Evolutionary conservation across 345 rosid genomes (phyloP), one percentile per base, ranked within the genome.

Genomic region (Acer saccharum): DNA sequence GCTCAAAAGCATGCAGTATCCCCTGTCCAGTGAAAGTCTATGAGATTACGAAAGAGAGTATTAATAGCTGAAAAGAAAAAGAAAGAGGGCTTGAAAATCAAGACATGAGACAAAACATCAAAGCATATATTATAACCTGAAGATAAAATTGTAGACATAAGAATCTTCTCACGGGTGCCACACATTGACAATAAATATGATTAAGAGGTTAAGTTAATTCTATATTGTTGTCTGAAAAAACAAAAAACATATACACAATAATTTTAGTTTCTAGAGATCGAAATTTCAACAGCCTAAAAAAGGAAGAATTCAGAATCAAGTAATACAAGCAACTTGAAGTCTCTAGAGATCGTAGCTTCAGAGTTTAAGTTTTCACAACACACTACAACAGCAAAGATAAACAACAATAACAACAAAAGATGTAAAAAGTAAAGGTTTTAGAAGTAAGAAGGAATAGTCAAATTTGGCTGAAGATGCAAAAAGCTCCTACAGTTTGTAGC

Each of bases 1-100:
- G 75, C 88, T 89, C 94, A 81, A 80, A 91, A 52, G 89, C 89
- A 70, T 88, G 91, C 69, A 93, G 81, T 18, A 84, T 72, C 81
- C 77, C 81, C 76, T 71, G 84, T 71, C 52, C 83, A 63, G 65
- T 66, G 67, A 46, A 41, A 60, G 73, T 77, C 97, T 92, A 79
- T 65, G 73, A 74, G 78, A 85, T 76, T 46, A 32, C 79, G 68
- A 64, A 48, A 14, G 10, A 73, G 39, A 60, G 35, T 27, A 77
- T 65, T 54, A 80, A 77, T 57, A 44, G 81, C 18, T 13, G 11
- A 58, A 55, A 44, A 54, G 43, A 17, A 20, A 57, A 70, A 78
- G 50, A 62, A 6, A 25, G 81, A 66, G 32, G 39, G 39, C 46
- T 76, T 41, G 62, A 74, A 71, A 27, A 58, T 44, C 32, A 72